Evolutionary conservation across 768 basidiomycete species (phyloP).

Genomic region (Suillus alpinus): DNA sequence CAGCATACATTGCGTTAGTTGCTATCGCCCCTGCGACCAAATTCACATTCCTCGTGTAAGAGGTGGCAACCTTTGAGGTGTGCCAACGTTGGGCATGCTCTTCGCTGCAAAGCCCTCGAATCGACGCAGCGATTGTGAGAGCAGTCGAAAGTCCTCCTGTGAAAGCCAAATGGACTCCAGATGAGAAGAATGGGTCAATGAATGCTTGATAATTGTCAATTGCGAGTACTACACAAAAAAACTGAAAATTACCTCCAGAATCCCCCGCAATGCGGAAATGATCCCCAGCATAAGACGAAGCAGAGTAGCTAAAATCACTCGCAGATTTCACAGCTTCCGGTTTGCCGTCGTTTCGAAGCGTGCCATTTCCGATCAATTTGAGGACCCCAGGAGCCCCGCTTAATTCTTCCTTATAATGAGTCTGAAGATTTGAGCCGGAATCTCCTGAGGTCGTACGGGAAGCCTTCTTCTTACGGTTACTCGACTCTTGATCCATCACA

Average conservation of each 20-base stretch:
- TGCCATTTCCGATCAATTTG: neutral
- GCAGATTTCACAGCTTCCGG: neutral
- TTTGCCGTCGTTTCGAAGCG: neutral
- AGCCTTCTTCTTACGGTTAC: neutral
- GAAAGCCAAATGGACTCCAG: slow-evolving; percentile 61
- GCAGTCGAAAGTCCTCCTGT: slow-evolving; percentile 61
- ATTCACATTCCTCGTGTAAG: slow-evolving; percentile 50
- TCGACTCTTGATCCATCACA: neutral
- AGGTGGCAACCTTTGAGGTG: slow-evolving; percentile 51
- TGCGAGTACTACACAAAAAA: neutral
- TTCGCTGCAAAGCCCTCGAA: slow-evolving; percentile 29
- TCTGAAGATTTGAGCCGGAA: neutral
- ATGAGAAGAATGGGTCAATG: slow-evolving; percentile 36
- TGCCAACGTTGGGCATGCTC: slow-evolving; percentile 49
- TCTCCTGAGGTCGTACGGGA: neutral
- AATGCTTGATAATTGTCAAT: neutral
- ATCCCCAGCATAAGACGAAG: neutral
- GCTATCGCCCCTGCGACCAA: neutral
- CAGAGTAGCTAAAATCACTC: neutral
- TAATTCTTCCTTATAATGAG: neutral
- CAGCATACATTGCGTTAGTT: neutral
- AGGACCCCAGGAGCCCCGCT: neutral
- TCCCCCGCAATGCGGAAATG: neutral
- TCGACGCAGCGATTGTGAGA: slow-evolving; percentile 52
- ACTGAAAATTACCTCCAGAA: neutral